These are phyloP conservation scores for Jacaranda copaia DNA, from an alignment of 257 asterid genomes.

Conservation along the genomic window DNA sequence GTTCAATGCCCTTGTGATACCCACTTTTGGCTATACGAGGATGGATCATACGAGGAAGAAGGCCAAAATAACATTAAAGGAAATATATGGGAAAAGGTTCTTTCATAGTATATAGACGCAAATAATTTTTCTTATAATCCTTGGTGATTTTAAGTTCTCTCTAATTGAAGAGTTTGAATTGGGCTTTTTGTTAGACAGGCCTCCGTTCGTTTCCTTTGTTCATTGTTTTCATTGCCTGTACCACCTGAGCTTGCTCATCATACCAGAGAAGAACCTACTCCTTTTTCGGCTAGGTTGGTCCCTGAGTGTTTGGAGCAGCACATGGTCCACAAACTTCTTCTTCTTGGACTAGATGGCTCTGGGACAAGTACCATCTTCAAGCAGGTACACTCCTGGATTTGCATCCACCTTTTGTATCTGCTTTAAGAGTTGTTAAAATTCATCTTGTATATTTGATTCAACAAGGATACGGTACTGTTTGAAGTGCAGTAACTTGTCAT, in stretches of 20 bases:
- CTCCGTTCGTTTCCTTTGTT: slow-evolving; percentile 68
- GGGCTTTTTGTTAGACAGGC: slow-evolving; percentile 71
- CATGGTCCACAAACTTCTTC: slow-evolving; percentile 62
- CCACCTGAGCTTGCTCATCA: slow-evolving; percentile 55
- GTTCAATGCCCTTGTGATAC: slow-evolving; percentile 72
- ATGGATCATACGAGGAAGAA: slow-evolving; percentile 89
- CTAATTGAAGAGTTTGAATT: slow-evolving; percentile 48
- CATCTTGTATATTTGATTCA: background rate
- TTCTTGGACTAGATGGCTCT: slow-evolving; percentile 72
- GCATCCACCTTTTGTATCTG: background rate
- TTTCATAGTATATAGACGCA: slow-evolving; percentile 37
- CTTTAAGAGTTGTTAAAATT: background rate
- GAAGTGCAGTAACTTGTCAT: background rate
- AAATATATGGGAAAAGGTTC: slow-evolving; percentile 84
- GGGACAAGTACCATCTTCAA: slow-evolving; percentile 78
- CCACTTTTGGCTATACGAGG: slow-evolving; percentile 87
- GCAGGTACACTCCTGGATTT: slow-evolving; percentile 53
- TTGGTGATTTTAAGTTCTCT: slow-evolving; percentile 18
- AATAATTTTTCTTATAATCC: slow-evolving; percentile 18
- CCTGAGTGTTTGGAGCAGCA: slow-evolving; percentile 53
- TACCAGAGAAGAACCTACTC: slow-evolving; percentile 44
- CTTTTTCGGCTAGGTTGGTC: slow-evolving; percentile 44
- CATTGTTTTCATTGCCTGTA: slow-evolving; percentile 70
- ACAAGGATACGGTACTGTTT: background rate
- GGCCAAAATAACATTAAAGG: slow-evolving; percentile 86